Percentiles rank a stretch among this genome's conserved stretches.
Conservation (phyloP, 768 basidiomycete genomes). For the Rhizopogon roseolus region DNA sequence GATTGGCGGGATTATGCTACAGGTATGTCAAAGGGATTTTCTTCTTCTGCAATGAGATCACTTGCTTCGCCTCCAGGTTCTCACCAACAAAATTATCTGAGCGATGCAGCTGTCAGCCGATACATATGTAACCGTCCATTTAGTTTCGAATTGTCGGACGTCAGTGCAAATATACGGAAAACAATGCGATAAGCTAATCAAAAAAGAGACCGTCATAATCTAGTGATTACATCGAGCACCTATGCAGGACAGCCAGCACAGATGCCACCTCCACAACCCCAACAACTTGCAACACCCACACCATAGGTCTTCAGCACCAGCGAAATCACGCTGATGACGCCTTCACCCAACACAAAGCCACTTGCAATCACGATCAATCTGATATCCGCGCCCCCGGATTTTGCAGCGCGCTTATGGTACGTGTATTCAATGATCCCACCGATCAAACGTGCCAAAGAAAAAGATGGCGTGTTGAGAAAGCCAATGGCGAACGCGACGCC, state of each 20-base stretch:
- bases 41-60: no score
- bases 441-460: slow-evolving; percentile 85
- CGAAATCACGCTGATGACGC: slow-evolving; percentile 79
- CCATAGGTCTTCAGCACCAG: slow-evolving; percentile 72
- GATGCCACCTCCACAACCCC: slow-evolving; percentile 76
- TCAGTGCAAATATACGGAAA: background rate
- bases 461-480: slow-evolving; percentile 93
- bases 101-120: no score
- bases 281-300: slow-evolving; percentile 74
- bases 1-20: no score
- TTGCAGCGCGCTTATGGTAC: slow-evolving; percentile 51
- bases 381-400: slow-evolving; percentile 53
- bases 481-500: slow-evolving; percentile 95
- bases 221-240: background rate
- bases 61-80: no score
- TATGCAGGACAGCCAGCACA: slow-evolving; percentile 63
- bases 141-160: no score
- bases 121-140: no score
- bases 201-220: background rate
- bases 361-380: slow-evolving; percentile 83
- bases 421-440: slow-evolving; percentile 80
- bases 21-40: no score
- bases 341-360: slow-evolving; percentile 95
- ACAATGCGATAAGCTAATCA: background rate
- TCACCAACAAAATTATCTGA: no score